Evolutionary conservation across 2,329 filamentous ascomycete species (phyloP).

Genomic region (Colletotrichum sublineola): DNA sequence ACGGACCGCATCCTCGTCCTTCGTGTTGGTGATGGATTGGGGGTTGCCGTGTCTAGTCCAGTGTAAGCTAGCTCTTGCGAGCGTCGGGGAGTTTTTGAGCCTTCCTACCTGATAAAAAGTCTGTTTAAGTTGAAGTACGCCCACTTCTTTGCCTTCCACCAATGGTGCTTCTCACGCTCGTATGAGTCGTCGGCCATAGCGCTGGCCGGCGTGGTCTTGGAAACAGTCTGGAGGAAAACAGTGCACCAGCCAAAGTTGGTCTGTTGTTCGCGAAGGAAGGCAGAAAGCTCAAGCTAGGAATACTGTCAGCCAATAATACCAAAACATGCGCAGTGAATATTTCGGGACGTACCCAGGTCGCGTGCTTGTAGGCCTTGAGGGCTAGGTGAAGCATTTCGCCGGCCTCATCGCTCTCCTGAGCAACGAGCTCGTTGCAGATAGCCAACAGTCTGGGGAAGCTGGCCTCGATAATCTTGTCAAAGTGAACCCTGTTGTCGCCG

Average conservation of each 20-base stretch:
- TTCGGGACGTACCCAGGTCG: slow-evolving; percentile 79
- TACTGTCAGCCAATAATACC: slow-evolving; percentile 48
- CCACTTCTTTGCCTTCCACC: slow-evolving; percentile 99
- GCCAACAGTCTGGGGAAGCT: slow-evolving; percentile 89
- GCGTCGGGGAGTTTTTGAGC: background rate
- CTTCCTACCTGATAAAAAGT: slow-evolving; percentile 84
- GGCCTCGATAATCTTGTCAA: slow-evolving; percentile 92
- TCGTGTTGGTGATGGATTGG: slow-evolving; percentile 74
- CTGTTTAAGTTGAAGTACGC: slow-evolving; percentile 97
- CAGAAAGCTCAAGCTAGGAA: slow-evolving; percentile 84
- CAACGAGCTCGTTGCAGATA: slow-evolving; percentile 89
- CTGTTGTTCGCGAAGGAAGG: slow-evolving; percentile 81
- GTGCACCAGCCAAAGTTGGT: slow-evolving; percentile 96
- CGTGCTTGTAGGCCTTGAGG: slow-evolving; percentile 97
- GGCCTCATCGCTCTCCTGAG: slow-evolving; percentile 92
- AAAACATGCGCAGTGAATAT: background rate
- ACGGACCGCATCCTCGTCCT: slow-evolving; percentile 79
- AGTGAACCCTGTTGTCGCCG: slow-evolving; percentile 82
- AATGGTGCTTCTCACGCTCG: slow-evolving; percentile 93
- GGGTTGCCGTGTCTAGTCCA: slow-evolving; percentile 82
- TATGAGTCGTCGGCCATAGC: slow-evolving; percentile 83
- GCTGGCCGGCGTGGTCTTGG: slow-evolving; percentile 83
- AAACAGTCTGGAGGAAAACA: slow-evolving; percentile 90
- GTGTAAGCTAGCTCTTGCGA: slow-evolving; percentile 46
- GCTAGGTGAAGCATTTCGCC: slow-evolving; percentile 97